Evolutionary conservation across 352 stramenopile genomes (phyloP), one percentile per base, ranked within the genome.

Genomic region (Blastocystis sp.): DNA sequence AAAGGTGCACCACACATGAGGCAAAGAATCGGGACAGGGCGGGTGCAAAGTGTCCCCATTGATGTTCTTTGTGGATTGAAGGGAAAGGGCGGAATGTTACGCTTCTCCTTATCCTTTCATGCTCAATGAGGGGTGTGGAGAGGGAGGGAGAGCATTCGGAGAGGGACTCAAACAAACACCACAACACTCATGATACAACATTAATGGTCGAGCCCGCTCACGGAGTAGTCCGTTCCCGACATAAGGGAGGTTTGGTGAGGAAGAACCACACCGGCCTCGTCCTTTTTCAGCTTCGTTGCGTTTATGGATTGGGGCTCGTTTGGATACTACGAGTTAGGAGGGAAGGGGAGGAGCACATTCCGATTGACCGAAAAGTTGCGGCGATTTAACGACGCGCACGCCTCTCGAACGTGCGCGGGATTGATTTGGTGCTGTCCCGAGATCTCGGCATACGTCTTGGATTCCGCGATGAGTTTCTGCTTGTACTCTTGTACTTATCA

Each of bases 1-100:
- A 96, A 93, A 92, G 98, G 98, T 78, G 97, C 39, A 74, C 63
- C 63, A 74, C 63, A 74, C 39, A 74, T 6, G 45, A 55, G 16
- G 45, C 6, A 31, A 31, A 74, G 6, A 74, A 74, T 74, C 24
- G 63, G 63, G 63, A 33, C 63, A 16, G 24, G 45, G 9, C 45
- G 9, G n/a, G 35, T 26, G 26, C 12, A 74, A 74, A 74, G 24
- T 33, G 41, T 81, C n/a, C 66, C 66, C 6, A 33, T 60, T 62
- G 45, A 55, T 55, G n/a, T n/a, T n/a, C n/a, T 55, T 16, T 19
- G 16, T 19, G 45, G 45, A 55, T 6, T 6, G 45, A 55, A 55
- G 16, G 6, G 45, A 55, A 55, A 55, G 45, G 45, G 16, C 6
- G 16, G 45, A 55, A 16, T 55, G 45, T 55, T 55, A 16, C 6